A percentile compares a stretch with the other conserved stretches of the same genome.
These are phyloP conservation scores for Pythium sukuiense DNA, from an alignment of 352 stramenopile genomes.

Conservation along the genomic window DNA sequence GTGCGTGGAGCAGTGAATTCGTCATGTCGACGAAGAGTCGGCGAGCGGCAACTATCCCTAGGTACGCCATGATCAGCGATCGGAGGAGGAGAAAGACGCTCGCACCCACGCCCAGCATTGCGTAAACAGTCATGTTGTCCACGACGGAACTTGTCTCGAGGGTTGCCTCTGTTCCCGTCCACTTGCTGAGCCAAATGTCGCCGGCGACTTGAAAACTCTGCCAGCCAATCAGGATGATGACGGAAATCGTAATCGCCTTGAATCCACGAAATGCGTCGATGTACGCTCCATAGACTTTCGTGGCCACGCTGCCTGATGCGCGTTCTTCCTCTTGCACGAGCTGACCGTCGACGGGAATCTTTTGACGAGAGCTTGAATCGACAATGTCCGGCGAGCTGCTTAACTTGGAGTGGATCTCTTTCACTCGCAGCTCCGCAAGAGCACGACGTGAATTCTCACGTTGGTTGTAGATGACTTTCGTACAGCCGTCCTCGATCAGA, in stretches of 20 bases:
- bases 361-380: background rate
- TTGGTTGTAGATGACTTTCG: background rate
- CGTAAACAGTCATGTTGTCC: background rate
- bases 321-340: constrained; percentile 31
- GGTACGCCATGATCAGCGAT: constrained; percentile 45
- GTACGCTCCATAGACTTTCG: constrained; percentile 24
- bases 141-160: background rate
- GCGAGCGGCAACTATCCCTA: constrained; percentile 51
- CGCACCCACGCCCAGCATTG: background rate
- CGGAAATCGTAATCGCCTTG: background rate
- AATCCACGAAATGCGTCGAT: constrained; percentile 22
- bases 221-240: constrained; percentile 37
- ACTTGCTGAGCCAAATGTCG: constrained; percentile 91
- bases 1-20: constrained; percentile 83
- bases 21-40: constrained; percentile 87
- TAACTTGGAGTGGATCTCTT: background rate
- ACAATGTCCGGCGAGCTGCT: background rate
- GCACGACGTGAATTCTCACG: constrained; percentile 10
- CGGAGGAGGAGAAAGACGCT: constrained; percentile 20
- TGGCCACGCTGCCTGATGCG: constrained; percentile 22
- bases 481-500: constrained; percentile 10
- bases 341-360: background rate
- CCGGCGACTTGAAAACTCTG: constrained; percentile 70
- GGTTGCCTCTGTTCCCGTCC: constrained; percentile 36
- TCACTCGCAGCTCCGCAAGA: constrained; percentile 4